A percentile compares a stretch with the other conserved stretches of the same genome.
These are phyloP conservation scores for Epithemia pelagica DNA, from an alignment of 108 stramenopile genomes.

Conservation along the genomic window DNA sequence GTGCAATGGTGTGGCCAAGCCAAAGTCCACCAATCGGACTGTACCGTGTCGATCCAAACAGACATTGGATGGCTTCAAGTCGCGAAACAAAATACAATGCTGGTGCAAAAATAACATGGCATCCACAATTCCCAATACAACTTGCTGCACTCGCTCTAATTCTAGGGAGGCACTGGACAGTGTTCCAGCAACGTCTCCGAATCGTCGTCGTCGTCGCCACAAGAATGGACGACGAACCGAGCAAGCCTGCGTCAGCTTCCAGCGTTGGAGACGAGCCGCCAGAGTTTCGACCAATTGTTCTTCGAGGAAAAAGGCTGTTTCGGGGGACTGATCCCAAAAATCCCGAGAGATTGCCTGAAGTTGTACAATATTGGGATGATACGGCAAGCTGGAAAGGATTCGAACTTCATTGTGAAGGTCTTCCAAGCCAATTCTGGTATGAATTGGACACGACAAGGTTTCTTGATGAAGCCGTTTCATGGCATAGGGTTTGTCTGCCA, in stretches of 20 bases:
- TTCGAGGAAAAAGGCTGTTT: slow-evolving; percentile 41
- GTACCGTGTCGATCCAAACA: slow-evolving; percentile 20
- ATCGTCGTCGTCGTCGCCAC: neutral
- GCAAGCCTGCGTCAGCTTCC: neutral
- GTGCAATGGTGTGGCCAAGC: slow-evolving; percentile 10
- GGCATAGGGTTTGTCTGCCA: slow-evolving; percentile 6
- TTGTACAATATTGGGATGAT: slow-evolving; percentile 34
- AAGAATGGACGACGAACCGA: neutral
- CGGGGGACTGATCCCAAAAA: slow-evolving; percentile 1
- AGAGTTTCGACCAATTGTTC: slow-evolving; percentile 44
- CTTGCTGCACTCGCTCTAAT: slow-evolving; percentile 9
- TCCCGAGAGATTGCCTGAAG: slow-evolving; percentile 17
- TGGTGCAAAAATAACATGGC: slow-evolving; percentile 64
- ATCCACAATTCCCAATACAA: slow-evolving; percentile 38
- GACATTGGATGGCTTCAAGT: slow-evolving; percentile 56
- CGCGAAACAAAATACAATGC: slow-evolving; percentile 57
- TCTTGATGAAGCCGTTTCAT: slow-evolving; percentile 22
- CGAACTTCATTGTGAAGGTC: slow-evolving; percentile 23
- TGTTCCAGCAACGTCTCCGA: no score
- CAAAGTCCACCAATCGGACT: slow-evolving; percentile 18
- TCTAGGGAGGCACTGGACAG: neutral
- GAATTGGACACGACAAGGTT: neutral
- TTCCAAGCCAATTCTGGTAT: slow-evolving; percentile 3
- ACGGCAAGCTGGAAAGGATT: slow-evolving; percentile 13
- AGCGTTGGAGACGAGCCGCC: slow-evolving; percentile 17